Base-by-base conservation (phyloP, 2,329 filamentous ascomycete species). In the Hypoxylon sp. region DNA sequence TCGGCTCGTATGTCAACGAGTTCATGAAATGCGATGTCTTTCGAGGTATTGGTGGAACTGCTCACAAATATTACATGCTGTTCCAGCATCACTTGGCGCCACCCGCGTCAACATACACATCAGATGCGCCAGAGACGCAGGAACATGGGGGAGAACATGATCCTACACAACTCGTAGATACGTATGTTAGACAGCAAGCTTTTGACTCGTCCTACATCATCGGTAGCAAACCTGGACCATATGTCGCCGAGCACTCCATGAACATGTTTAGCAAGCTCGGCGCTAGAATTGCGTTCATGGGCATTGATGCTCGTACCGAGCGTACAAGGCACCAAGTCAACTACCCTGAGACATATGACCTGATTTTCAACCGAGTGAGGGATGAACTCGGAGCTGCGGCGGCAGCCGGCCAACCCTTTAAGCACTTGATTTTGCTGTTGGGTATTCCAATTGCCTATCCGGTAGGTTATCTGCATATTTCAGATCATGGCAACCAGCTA, bases 11-110 rank as follows among this genome's bases (percentile, higher is more conserved):
- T 79, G 90, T 94, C 25, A 90, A 98, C 75, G 89, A 94, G 38
- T 98, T 98, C 77, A 98, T 98, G 94, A 89, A 87, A 74, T 96
- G 93, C 56, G 87, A 93, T 50, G 93, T 99, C 5, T 98, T 99
- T 80, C 91, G 92, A 48, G 96, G 96, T 19, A 89, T 99, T 62
- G 96, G 96, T 4, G 93, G 93, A 32, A 90, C 94, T 60, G 96
- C 96, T 1, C 97, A 96, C 84, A 99, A 99, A 80, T 98, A 98
- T 80, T 99, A 99, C 78, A 88, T 98, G 87, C 87, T 99, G 9
- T 99, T 99, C 80, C 96, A 99, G 81, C 96, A 99, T 74, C 95
- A 98, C 75, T 82, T 97, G 53, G 88, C 94, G 11, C 95, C 95
- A 1, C 94, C 95, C 0, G 84, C 87, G 68, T 94, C 92, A 30